Conservation (phyloP, 257 asterid genomes). For the Solanum neorickii region DNA sequence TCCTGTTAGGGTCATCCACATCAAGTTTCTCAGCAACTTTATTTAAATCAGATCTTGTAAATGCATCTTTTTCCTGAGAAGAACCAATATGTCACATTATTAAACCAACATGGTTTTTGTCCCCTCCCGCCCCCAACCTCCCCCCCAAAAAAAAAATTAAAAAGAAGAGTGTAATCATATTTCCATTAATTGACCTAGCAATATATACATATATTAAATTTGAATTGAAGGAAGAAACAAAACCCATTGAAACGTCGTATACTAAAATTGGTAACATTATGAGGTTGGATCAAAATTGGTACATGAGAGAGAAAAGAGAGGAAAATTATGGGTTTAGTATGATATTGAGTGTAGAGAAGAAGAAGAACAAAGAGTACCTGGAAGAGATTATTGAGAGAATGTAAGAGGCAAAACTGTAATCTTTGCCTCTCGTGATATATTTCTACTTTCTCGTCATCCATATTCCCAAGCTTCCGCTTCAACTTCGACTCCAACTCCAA, state of each 20-base stretch:
- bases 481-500: no score
- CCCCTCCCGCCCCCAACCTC: not conserved
- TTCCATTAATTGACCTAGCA: not conserved
- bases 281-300: not conserved
- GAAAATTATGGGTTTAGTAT: not conserved
- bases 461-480: not conserved
- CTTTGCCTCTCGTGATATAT: conserved; percentile 86
- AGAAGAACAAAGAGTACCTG: conserved; percentile 42
- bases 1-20: conserved; percentile 48
- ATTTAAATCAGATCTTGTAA: conserved; percentile 49
- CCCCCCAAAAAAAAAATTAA: rapidly evolving
- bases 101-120: not conserved
- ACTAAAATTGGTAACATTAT: not conserved
- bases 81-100: not conserved
- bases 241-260: not conserved
- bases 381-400: conserved; percentile 86
- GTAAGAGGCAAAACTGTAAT: conserved; percentile 74
- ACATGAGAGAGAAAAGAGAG: not conserved
- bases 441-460: conserved; percentile 29
- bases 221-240: not conserved
- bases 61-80: conserved; percentile 63
- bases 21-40: conserved; percentile 54
- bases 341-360: not conserved
- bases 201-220: not conserved
- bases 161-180: not conserved